Percentiles rank a stretch among this genome's conserved stretches.
Evolutionary conservation across 768 basidiomycete genomes (phyloP).

Genomic region (Lentinula boryana): DNA sequence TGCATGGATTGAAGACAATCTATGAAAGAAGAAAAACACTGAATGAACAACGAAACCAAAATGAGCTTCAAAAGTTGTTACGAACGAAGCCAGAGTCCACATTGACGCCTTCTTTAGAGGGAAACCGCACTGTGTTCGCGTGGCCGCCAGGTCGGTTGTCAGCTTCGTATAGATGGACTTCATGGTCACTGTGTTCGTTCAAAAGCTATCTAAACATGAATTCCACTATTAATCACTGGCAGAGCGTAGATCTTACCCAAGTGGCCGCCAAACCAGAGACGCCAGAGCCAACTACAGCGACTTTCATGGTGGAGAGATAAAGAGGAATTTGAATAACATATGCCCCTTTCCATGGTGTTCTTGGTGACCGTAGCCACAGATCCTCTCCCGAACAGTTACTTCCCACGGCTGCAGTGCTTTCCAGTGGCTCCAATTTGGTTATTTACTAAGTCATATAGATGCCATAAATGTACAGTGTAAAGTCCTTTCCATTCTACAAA

Average conservation of each 20-base stretch:
- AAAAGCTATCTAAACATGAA: slow-evolving; percentile 40
- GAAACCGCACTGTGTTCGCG: slow-evolving; percentile 64
- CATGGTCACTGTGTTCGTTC: slow-evolving; percentile 69
- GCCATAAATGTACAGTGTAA: neutral
- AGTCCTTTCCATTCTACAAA: neutral
- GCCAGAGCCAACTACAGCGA: slow-evolving; percentile 74
- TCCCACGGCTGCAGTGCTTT: too few species aligned
- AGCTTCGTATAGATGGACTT: slow-evolving; percentile 71
- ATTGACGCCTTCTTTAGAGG: slow-evolving; percentile 35
- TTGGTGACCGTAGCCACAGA: neutral
- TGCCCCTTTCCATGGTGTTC: neutral
- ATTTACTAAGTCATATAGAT: too few species aligned
- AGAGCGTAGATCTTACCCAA: slow-evolving; percentile 41
- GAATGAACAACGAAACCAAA: neutral
- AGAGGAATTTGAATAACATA: neutral
- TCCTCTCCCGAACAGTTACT: too few species aligned
- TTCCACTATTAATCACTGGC: neutral
- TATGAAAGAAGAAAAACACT: slow-evolving; percentile 16
- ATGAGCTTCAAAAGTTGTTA: slow-evolving; percentile 4
- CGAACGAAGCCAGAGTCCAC: slow-evolving; percentile 69
- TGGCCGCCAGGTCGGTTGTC: slow-evolving; percentile 67
- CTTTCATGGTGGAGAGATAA: slow-evolving; percentile 32
- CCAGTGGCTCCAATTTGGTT: too few species aligned
- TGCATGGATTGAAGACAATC: slow-evolving; percentile 74
- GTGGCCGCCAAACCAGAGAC: slow-evolving; percentile 75